Evolutionary conservation across 2,329 filamentous ascomycete genomes (phyloP), one percentile per base, ranked within the genome.

Genomic region (Colletotrichum agaves): DNA sequence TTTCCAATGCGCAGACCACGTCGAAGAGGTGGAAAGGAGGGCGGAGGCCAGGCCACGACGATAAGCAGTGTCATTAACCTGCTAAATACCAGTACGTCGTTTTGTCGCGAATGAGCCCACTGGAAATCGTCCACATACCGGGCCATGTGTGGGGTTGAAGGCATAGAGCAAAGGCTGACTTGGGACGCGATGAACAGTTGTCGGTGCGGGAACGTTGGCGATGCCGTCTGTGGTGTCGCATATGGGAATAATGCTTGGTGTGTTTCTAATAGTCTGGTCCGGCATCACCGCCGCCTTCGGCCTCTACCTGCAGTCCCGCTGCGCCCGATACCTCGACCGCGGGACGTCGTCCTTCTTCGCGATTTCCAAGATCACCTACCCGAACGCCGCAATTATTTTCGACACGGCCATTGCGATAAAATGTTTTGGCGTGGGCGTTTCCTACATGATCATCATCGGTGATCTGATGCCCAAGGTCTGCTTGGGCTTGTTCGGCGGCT

Each of bases 361-460:
- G n/a, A 84, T 99, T 15, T 97, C 94, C 13, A 95, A 99, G 78
- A 88, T 99, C 70, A 98, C 96, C 5, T 99, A 98, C 75, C 96
- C 96, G 1, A 97, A 97, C 77, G 94, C 95, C 2, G 93, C 96
- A 8, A 93, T 99, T 52, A 85, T 98, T 50, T 99, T 99, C 78
- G 96, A 99, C 80, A 90, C 91, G 6, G 96, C 96, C 5, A 99
- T 99, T 76, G 94, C 95, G 12, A 90, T 99, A 76, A 99, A 99
- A 78, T 99, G 96, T 80, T 99, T 99, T 77, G 96, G 96, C 41
- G 96, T 99, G 10, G 96, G 93, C 21, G 93, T 98, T 67, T 98
- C 94, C 74, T 99, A 99, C 81, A 88, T 99, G 74, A 99, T 99
- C 75, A 98, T 99, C 75, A 98, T 99, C 73, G 96, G 96, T 57